Base-by-base conservation (phyloP, 2,329 filamentous ascomycete species). In the Clonostachys sp. region DNA sequence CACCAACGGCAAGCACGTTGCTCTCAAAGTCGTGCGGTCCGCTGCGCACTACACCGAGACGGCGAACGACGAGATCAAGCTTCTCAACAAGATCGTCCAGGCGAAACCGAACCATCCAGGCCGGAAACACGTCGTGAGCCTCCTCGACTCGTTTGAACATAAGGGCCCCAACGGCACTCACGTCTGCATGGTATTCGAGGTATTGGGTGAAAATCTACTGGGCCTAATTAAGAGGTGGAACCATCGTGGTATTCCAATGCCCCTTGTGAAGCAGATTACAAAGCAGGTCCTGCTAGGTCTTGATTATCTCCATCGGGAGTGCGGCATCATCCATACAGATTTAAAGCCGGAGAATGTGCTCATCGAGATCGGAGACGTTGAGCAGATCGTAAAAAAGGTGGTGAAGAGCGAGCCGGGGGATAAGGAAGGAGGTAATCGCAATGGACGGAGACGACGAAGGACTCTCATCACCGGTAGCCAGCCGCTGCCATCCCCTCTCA, bases 101-200 rank as follows among this genome's bases (percentile, higher is more conserved):
- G 94, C 94, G 36, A 97, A 96, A 60, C 92, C 91, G 39, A 82
- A 91, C 59, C 94, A 99, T 64, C 92, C 94, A 20, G 94, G 94
- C 61, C 86, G 92, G 56, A 89, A 89, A 66, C 92, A 97, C 61
- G 94, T 97, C 54, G 94, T 99, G 66, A 96, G 91, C 67, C 78
- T 99, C 38, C 80, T 97, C 57, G 92, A 97, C 68, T 96, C 90
- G 0, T 99, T 99, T 66, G 92, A 96, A 65, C 94, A 97, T 73
- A 95, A 95, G 67, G 94, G 94, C 10, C 92, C 92, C 41, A 95
- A 99, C 61, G 94, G 94, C 43, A 87, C 90, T 45, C 94, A 99
- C 63, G 91, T 97, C 50, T 99, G 94, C 74, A 97, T 99, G 92
- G 94, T 99, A 8, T 99, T 99, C 60, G 94, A 99, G 67, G 94